Conservation (phyloP, 1,284 basidiomycete species). For the Ceratobasidium sp. region DNA sequence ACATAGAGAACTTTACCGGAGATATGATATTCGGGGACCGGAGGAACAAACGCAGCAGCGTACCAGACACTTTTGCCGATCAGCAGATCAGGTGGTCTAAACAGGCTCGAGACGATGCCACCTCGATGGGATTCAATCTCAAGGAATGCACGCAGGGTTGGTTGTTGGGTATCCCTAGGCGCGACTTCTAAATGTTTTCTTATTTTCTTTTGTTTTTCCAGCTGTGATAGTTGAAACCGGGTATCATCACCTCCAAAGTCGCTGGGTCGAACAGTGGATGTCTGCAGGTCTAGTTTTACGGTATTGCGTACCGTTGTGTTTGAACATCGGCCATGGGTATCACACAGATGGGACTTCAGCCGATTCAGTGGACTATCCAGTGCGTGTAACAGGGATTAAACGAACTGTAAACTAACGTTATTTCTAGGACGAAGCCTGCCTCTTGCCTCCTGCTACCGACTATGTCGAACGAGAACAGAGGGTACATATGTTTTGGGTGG, state of each 20-base stretch:
- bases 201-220: background rate
- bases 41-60: background rate
- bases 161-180: background rate
- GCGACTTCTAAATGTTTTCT: background rate
- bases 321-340: slow-evolving; percentile 14
- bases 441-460: slow-evolving; percentile 1
- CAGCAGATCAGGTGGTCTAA: slow-evolving; percentile 27
- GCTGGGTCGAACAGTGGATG: slow-evolving; percentile 36
- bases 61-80: slow-evolving; percentile 17
- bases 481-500: slow-evolving; percentile 34
- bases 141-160: slow-evolving; percentile 28
- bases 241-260: slow-evolving; percentile 29
- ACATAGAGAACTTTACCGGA: background rate
- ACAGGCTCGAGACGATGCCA: slow-evolving; percentile 20
- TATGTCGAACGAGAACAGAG: slow-evolving; percentile 29
- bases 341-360: slow-evolving; percentile 5
- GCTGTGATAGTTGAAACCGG: slow-evolving; percentile 18
- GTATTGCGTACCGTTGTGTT: slow-evolving; percentile 16
- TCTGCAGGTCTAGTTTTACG: slow-evolving; percentile 2
- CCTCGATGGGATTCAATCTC: slow-evolving; percentile 13
- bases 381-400: background rate
- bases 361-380: background rate
- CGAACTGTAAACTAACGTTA: background rate
- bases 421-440: background rate
- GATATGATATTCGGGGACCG: slow-evolving; percentile 38